Base-by-base conservation (phyloP, 1,284 basidiomycete species). In the Bjerkandera adusta region DNA sequence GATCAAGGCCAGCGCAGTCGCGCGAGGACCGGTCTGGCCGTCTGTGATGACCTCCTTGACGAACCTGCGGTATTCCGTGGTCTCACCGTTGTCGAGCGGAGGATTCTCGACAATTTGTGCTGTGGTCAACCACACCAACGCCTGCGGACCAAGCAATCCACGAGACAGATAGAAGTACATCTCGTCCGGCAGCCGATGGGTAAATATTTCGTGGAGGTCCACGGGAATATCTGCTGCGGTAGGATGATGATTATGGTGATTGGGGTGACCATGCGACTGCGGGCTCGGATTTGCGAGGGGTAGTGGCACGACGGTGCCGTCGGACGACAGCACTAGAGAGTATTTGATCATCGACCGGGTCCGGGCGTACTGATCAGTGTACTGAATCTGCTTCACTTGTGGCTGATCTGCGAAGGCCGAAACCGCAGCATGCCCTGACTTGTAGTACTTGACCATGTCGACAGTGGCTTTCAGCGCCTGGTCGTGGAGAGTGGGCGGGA, bases 11-110 rank as follows among this genome's bases (percentile, higher is more conserved):
- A 97, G 74, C 15, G 94, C 79, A 4, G 93, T 95, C 52, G 92
- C 94, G 36, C 95, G 81, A 21, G 97, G 97, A 2, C 92, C 90
- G 27, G 86, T 96, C 65, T 82, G 86, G 21, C 83, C 89, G 59
- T 99, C 96, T 0, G 94, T 98, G 46, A 99, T 87, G 36, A 92
- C 89, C 65, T 97, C 93, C 68, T 94, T 95, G 55, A 98, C 83
- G 66, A 97, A 99, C 16, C 91, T 81, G 55, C 84, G 84, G 66
- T 97, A 99, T 64, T 99, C 96, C 7, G 81, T 90, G 34, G 90
- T 92, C 68, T 97, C 95, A 10, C 95, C 94, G 57, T 94, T 94
- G 64, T 95, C 92, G 44, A 99, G 75, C 13, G 97, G 97, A 11
- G 93, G 92, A 36, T 79, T 77, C 67, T 99, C 96, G 47, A 89